Conservation (phyloP, 73 alveolate genomes). For the Tetrahymena borealis region DNA sequence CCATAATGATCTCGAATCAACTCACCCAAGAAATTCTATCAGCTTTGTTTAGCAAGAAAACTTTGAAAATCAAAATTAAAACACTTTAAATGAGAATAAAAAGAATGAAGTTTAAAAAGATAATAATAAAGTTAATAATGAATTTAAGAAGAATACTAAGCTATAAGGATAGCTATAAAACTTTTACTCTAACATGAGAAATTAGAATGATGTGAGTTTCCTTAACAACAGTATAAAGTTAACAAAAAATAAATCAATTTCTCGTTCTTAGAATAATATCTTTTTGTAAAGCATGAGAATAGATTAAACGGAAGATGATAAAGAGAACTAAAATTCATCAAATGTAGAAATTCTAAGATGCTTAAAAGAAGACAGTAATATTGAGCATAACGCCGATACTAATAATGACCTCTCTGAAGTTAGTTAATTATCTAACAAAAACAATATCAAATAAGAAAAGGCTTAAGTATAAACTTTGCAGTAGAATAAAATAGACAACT, state of each 20-base stretch:
- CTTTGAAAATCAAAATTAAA: neutral
- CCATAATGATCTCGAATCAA: neutral
- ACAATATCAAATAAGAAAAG: neutral
- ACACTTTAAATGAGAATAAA: neutral
- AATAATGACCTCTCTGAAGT: neutral
- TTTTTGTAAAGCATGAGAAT: neutral
- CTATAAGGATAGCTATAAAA: neutral
- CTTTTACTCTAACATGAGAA: neutral
- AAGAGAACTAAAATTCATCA: neutral
- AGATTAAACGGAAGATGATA: neutral
- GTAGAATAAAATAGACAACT: neutral
- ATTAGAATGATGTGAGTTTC: neutral
- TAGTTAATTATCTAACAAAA: neutral
- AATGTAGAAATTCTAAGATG: neutral
- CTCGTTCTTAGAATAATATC: neutral
- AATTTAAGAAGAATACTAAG: neutral
- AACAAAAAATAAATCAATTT: neutral
- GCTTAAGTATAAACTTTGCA: neutral
- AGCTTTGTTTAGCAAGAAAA: neutral
- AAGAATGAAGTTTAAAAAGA: neutral
- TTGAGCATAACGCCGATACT: neutral
- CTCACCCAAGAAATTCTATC: neutral
- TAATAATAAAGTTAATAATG: neutral
- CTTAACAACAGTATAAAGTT: neutral
- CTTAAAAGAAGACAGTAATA: neutral